Evolutionary conservation across 2,329 filamentous ascomycete species (phyloP), one percentile per base, ranked within the genome.

Genomic region (Colletotrichum musae): DNA sequence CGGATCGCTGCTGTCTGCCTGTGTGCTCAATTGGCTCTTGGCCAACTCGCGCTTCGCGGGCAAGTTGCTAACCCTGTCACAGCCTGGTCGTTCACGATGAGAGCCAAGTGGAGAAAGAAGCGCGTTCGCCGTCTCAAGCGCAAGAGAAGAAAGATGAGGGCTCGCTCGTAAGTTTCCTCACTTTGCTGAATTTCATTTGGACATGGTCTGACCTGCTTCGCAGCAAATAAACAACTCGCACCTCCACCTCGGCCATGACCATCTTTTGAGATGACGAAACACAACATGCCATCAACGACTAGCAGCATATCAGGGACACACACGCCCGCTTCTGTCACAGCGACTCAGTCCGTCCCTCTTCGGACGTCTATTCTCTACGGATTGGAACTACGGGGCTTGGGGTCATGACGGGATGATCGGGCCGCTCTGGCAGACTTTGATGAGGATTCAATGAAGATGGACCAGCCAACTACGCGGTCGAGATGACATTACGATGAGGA

Each of bases 41-140:
- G 47, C 54, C 16, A 9, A 21, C 43, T 57, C 32, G 54, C 43
- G 36, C 9, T 24, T n/a, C 24, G 28, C 16, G 21, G 32, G 18
- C 18, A 45, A 51, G 18, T 5, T n/a, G 32, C 64, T 70, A 50
- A 64, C 54, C 32, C 32, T n/a, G 10, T 36, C n/a, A 7, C 64
- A 70, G 68, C 43, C 68, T 57, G 48, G 64, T 76, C 77, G 82
- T 85, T 86, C 87, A 90, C 86, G 86, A 90, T 91, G 89, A 88
- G 95, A 96, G 95, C 94, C 84, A 98, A 98, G 91, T 98, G 96
- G 96, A 96, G 95, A 91, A 99, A 99, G 93, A 99, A 99, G 95
- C 91, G 96, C 85, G 95, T 97, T 88, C 91, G 96, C 82, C 92
- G 96, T 87, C 94, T 99, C 86, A 98, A 98, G 93, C 93, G 95